These are phyloP conservation scores for Leccinum boreale DNA, from an alignment of 768 basidiomycete genomes.

Conservation along the genomic window DNA sequence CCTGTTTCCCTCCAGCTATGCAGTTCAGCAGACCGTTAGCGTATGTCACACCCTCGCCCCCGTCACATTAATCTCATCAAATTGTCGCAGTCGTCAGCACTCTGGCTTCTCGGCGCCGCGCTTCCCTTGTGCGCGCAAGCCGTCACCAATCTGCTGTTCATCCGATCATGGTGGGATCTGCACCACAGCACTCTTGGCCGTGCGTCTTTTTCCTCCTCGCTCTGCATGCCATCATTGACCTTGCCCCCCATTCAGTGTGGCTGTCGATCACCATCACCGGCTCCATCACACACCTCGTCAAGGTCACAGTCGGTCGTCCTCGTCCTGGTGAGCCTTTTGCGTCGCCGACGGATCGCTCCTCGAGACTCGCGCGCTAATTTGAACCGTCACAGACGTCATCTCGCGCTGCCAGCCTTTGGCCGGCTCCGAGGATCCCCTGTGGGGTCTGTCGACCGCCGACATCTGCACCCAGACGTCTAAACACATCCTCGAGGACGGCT, in stretches of 20 bases:
- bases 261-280: conserved; percentile 74
- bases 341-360: background rate
- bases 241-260: conserved; percentile 43
- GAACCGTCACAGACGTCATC: conserved; percentile 20
- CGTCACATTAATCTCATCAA: background rate
- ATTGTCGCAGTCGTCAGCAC: conserved; percentile 30
- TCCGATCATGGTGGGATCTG: conserved; percentile 84
- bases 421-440: conserved; percentile 64
- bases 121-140: conserved; percentile 69
- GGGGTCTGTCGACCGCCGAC: conserved; percentile 63
- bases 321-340: conserved; percentile 58
- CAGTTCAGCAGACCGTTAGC: conserved; percentile 64
- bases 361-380: background rate
- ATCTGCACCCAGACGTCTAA: conserved; percentile 75
- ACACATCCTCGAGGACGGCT: conserved; percentile 69
- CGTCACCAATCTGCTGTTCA: conserved; percentile 63
- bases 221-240: background rate
- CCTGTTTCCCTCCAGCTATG: conserved; percentile 40
- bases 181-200: conserved; percentile 56
- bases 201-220: conserved; percentile 4
- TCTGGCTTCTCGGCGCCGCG: conserved; percentile 42
- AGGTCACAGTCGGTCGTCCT: conserved; percentile 84
- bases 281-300: conserved; percentile 75
- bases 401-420: conserved; percentile 57
- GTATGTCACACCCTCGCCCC: conserved; percentile 33